Percentiles rank a stretch among this genome's conserved stretches.
Conservation (phyloP, 495 filamentous ascomycete species). For the Trichoderma orchidacearum region DNA sequence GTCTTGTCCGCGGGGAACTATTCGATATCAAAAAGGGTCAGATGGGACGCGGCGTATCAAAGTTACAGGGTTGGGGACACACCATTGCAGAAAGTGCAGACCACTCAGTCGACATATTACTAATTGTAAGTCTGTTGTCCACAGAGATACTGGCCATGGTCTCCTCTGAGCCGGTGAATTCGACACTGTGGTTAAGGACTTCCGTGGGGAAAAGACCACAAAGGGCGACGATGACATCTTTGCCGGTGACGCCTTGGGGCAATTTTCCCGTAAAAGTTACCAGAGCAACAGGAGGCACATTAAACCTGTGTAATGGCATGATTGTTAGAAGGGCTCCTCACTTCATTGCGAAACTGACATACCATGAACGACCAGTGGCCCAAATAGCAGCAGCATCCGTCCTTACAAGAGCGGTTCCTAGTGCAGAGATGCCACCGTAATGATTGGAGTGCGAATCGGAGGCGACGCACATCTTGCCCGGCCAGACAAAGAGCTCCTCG, state of each 20-base stretch:
- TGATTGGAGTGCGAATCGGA: conserved; percentile 67
- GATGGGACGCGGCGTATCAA: conserved; percentile 4
- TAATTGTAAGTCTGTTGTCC: conserved; percentile 70
- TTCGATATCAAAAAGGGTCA: conserved; percentile 15
- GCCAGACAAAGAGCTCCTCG: conserved; percentile 59
- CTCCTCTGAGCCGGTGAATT: conserved; percentile 70
- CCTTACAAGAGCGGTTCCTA: conserved; percentile 62
- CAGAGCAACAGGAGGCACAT: conserved; percentile 72
- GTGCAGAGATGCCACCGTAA: conserved; percentile 62
- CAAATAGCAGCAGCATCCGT: conserved; percentile 74
- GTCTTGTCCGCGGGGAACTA: conserved; percentile 67
- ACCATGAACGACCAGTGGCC: conserved; percentile 68
- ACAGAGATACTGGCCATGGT: conserved; percentile 64
- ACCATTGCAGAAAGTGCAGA: conserved; percentile 53
- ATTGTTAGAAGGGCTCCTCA: no score
- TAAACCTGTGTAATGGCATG: no score
- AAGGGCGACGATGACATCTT: conserved; percentile 87
- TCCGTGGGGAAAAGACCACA: conserved; percentile 81
- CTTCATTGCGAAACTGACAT: no score
- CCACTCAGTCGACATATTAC: conserved; percentile 97
- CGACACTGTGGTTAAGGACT: conserved; percentile 84
- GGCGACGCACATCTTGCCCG: conserved; percentile 62
- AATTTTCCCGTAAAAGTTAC: conserved; percentile 65
- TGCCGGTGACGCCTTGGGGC: conserved; percentile 76
- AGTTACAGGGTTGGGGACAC: neutral